Evolutionary conservation across 2,329 filamentous ascomycete species (phyloP).

Genomic region (Nectriaceae sp.): DNA sequence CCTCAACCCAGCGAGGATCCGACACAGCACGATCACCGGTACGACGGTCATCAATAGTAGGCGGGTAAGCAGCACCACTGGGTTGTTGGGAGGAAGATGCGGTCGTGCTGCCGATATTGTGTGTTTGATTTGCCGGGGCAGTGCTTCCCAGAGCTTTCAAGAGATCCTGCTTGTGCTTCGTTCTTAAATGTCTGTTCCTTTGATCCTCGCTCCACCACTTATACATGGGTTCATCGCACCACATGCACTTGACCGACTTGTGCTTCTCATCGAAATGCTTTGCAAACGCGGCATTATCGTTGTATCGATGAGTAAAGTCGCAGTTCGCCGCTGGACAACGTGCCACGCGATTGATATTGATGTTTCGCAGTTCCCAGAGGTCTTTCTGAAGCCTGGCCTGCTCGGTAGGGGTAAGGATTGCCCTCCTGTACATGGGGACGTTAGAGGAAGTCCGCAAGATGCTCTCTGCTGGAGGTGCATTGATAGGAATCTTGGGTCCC

Average conservation of each 20-base stretch:
- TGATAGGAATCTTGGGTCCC: slow-evolving; percentile 15
- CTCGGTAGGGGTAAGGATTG: slow-evolving; percentile 44
- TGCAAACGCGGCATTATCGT: slow-evolving; percentile 32
- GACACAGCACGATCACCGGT: too few species aligned
- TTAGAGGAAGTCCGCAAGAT: slow-evolving; percentile 36
- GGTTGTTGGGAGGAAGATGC: too few species aligned
- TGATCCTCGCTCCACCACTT: slow-evolving; percentile 30
- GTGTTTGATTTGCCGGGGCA: too few species aligned
- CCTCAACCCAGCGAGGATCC: too few species aligned
- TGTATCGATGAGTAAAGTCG: slow-evolving; percentile 32
- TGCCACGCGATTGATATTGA: slow-evolving; percentile 27
- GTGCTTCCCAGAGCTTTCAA: not conserved
- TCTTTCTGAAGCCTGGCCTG: slow-evolving; percentile 35
- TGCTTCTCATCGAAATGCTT: slow-evolving; percentile 40
- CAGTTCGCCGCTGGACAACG: slow-evolving; percentile 44
- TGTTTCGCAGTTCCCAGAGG: slow-evolving; percentile 9
- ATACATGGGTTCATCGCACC: slow-evolving; percentile 36
- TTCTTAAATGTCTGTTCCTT: slow-evolving; percentile 30
- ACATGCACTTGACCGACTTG: slow-evolving; percentile 34
- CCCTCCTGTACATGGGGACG: slow-evolving; percentile 39
- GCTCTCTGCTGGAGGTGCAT: slow-evolving; percentile 32
- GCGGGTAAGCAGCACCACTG: too few species aligned
- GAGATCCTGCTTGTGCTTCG: slow-evolving; percentile 26
- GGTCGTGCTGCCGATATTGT: too few species aligned
- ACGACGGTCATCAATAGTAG: too few species aligned